phyloP scores from a whole-genome alignment of 1,139 yeast genomes.

The Scheffersomyces titani region DNA sequence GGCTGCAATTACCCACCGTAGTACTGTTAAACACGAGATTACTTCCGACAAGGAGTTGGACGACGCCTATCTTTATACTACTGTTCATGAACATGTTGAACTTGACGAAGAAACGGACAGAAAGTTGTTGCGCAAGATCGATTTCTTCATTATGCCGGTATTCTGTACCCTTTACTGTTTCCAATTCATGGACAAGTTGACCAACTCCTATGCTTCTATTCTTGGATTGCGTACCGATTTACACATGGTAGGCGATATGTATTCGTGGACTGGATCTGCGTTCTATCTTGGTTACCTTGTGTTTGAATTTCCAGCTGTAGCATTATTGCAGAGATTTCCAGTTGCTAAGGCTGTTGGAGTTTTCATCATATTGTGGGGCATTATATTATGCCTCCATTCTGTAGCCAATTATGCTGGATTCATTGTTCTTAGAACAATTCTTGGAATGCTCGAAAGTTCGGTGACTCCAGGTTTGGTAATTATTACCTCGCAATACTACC shows the following conservation, averaged over 20 bases:
- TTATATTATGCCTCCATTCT: slow-evolving; percentile 5
- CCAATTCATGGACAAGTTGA: slow-evolving; percentile 65
- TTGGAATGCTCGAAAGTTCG: slow-evolving; percentile 6
- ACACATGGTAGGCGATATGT: slow-evolving; percentile 15
- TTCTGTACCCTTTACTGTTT: slow-evolving; percentile 56
- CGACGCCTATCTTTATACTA: not conserved
- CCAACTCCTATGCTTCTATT: slow-evolving; percentile 58
- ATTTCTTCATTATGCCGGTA: slow-evolving; percentile 51
- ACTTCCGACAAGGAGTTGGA: not conserved
- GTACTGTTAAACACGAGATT: not conserved
- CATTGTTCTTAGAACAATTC: slow-evolving; percentile 4
- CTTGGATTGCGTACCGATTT: slow-evolving; percentile 39
- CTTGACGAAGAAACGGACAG: slow-evolving; percentile 1
- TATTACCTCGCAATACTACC: slow-evolving; percentile 5
- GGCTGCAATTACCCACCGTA: not conserved
- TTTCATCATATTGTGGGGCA: slow-evolving; percentile 27
- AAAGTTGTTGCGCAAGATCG: slow-evolving; percentile 49
- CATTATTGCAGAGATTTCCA: slow-evolving; percentile 6
- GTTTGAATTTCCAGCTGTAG: slow-evolving; percentile 6
- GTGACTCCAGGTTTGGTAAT: slow-evolving; percentile 8
- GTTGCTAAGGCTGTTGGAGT: slow-evolving; percentile 12
- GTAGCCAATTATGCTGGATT: slow-evolving; percentile 6
- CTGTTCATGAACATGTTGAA: not conserved
- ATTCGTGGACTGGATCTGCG: slow-evolving; percentile 17
- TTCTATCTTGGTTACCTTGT: slow-evolving; percentile 11